phyloP scores from a whole-genome alignment of 2,329 filamentous ascomycete species.

The Cyclaneusma minus region DNA sequence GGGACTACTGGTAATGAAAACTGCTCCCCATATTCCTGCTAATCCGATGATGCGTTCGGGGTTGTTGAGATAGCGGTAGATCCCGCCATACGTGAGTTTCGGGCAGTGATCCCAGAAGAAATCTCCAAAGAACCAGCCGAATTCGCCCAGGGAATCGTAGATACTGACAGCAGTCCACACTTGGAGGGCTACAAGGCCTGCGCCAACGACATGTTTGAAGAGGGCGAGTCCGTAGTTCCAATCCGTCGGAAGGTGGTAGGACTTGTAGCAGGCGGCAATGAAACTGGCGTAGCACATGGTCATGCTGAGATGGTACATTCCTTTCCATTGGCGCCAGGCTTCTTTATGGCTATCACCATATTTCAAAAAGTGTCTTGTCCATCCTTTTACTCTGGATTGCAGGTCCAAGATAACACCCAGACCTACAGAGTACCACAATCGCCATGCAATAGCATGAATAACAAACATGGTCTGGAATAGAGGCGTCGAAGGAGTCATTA shows the following conservation, averaged over 20 bases:
- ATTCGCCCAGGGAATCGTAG: slow-evolving; percentile 90
- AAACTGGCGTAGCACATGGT: slow-evolving; percentile 81
- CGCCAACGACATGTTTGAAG: slow-evolving; percentile 74
- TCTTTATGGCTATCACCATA: slow-evolving; percentile 82
- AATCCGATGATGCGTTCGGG: slow-evolving; percentile 88
- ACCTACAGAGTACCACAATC: slow-evolving; percentile 82
- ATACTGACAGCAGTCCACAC: slow-evolving; percentile 88
- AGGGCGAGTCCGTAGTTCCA: slow-evolving; percentile 79
- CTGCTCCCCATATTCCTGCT: slow-evolving; percentile 89
- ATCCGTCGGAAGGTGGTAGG: slow-evolving; percentile 75
- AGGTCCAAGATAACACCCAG: slow-evolving; percentile 71
- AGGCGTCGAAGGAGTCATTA: slow-evolving; percentile 63
- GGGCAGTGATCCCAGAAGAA: slow-evolving; percentile 89
- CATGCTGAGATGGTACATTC: slow-evolving; percentile 85
- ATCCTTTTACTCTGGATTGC: slow-evolving; percentile 82
- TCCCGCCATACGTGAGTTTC: slow-evolving; percentile 88
- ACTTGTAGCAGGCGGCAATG: slow-evolving; percentile 85
- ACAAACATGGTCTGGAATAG: slow-evolving; percentile 68
- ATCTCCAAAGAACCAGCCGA: slow-evolving; percentile 98
- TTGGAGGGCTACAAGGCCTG: slow-evolving; percentile 68
- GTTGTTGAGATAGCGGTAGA: slow-evolving; percentile 97
- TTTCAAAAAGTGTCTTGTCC: slow-evolving; percentile 96
- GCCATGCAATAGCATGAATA: slow-evolving; percentile 65
- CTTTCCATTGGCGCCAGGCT: slow-evolving; percentile 97
- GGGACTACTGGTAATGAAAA: slow-evolving; percentile 81